Base-by-base conservation (phyloP, 2,329 filamentous ascomycete species). In the Fusarium nurragi region DNA sequence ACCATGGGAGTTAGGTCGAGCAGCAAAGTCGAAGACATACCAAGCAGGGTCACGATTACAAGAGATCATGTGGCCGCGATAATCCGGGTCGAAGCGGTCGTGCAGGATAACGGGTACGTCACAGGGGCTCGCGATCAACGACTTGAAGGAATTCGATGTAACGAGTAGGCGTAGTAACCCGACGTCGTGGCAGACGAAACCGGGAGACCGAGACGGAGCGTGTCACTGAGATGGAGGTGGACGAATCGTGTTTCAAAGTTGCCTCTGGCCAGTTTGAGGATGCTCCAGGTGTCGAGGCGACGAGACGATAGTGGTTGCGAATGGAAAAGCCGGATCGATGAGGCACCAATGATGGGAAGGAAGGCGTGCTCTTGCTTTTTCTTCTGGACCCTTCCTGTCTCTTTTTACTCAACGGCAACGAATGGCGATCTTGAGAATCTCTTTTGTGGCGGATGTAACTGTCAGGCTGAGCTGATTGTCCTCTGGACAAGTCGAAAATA, bases 241-340 rank as follows among this genome's bases (percentile, higher is more conserved):
- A 68, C 65, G 55, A 71, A 63, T 62, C 54, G 56, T 58, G 71
- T 73, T 73, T 73, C 71, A 73, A 70, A 54, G 58, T 52, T 60
- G 67, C 68, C 55, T 63, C 62, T 70, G 40, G 58, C 62, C 46
- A 54, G 63, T 65, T 68, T 64, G 58, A 65, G 45, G 58, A 60
- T 67, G 57, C 43, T 57, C 54, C 54, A 38, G 37, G 48, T 55
- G 44, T 52, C 46, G 50, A 51, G 54, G 56, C 48, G 54, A 52
- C 58, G 66, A 59, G 48, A 57, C 37, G 67, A n/a, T n/a, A n/a
- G n/a, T n/a, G n/a, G n/a, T n/a, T n/a, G n/a, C 63, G 50, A 65
- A 45, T 55, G 53, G 55, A 52, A 48, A n/a, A n/a, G n/a, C n/a
- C n/a, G n/a, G n/a, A n/a, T n/a, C n/a, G n/a, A 58, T 44, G 54